phyloP scores from a whole-genome alignment of 495 filamentous ascomycete species.

The Trichoderma orchidacearum region DNA sequence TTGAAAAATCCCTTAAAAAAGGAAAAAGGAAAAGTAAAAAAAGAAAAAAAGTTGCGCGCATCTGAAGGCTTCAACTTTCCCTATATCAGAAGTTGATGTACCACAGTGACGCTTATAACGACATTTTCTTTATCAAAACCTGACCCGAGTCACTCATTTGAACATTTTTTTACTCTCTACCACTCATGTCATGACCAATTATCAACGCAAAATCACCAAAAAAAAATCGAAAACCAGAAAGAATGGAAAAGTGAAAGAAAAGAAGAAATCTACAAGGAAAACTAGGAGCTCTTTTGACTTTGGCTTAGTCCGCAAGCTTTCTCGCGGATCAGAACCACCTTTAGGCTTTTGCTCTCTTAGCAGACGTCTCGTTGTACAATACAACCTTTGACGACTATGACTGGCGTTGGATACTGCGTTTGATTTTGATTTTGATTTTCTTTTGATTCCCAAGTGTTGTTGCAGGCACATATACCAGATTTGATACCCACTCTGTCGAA shows the following conservation, averaged over 20 bases:
- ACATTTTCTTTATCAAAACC: background rate
- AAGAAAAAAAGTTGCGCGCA: constrained; percentile 12
- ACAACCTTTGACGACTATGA: background rate
- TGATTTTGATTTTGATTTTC: background rate
- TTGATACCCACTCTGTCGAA: background rate
- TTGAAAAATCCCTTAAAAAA: background rate
- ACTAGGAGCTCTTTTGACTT: background rate
- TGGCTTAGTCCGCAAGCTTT: background rate
- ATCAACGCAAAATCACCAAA: background rate
- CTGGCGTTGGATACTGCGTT: background rate
- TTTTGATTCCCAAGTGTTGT: background rate
- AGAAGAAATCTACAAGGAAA: background rate
- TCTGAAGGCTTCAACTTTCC: background rate
- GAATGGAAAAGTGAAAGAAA: background rate
- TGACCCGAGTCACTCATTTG: constrained; percentile 3
- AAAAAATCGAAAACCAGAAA: constrained; percentile 2
- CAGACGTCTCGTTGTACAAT: constrained; percentile 2
- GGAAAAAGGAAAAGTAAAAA: background rate
- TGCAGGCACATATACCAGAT: constrained; percentile 1
- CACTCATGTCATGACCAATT: background rate
- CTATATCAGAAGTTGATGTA: too few relatives aligned
- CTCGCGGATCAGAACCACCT: background rate
- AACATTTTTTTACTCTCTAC: background rate
- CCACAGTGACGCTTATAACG: background rate
- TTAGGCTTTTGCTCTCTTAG: background rate